A percentile compares a stretch with the other conserved stretches of the same genome.
Conservation (phyloP, 176 grass and related monocot species). For the Thinopyrum elongatum region DNA sequence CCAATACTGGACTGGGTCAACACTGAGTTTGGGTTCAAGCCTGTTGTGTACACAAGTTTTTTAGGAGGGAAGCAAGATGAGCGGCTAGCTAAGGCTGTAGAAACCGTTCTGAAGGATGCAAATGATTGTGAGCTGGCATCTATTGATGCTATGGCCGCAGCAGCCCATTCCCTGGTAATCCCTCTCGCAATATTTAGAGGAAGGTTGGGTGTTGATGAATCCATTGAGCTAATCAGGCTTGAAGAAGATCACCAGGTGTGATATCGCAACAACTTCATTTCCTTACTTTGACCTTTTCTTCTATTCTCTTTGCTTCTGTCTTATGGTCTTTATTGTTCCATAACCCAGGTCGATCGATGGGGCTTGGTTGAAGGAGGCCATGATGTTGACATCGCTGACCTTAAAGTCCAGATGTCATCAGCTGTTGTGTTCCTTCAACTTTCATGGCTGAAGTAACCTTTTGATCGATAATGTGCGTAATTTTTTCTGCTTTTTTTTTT, state of each 20-base stretch:
- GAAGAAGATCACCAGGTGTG: constrained; percentile 94
- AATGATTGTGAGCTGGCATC: constrained; percentile 75
- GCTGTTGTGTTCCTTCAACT: constrained; percentile 81
- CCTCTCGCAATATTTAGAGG: constrained; percentile 72
- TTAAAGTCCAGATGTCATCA: constrained; percentile 84
- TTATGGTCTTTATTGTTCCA: not conserved
- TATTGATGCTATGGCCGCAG: constrained; percentile 92
- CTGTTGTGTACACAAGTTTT: constrained; percentile 62
- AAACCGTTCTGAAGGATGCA: constrained; percentile 55
- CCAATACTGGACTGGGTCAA: constrained; percentile 84
- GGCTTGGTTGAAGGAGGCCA: constrained; percentile 98
- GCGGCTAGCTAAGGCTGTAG: constrained; percentile 57
- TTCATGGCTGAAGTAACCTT: constrained; percentile 43
- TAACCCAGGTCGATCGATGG: constrained; percentile 78
- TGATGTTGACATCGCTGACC: constrained; percentile 91
- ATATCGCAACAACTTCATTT: not conserved
- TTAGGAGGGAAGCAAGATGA: constrained; percentile 85
- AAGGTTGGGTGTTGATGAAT: constrained; percentile 74
- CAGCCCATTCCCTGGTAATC: constrained; percentile 89
- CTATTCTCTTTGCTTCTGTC: not conserved
- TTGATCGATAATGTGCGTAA: not conserved
- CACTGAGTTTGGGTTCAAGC: constrained; percentile 78
- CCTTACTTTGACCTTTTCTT: not conserved
- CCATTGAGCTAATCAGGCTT: constrained; percentile 86
- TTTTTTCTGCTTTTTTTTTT: too few species aligned